Evolutionary conservation across 106 monocot genomes (phyloP).

Genomic region (Gastrodia elata): DNA sequence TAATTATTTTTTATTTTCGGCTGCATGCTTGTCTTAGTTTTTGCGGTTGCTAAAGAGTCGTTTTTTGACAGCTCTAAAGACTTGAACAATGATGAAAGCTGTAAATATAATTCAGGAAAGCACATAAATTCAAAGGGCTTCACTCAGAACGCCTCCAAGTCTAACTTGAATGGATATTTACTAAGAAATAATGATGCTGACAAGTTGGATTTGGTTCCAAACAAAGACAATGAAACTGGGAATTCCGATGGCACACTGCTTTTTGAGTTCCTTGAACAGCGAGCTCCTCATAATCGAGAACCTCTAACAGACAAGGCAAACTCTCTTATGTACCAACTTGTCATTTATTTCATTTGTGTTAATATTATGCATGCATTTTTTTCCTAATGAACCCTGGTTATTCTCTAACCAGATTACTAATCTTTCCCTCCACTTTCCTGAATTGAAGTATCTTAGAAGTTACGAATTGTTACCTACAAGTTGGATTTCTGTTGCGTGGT

Average conservation of each 20-base stretch:
- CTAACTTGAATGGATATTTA: conserved; percentile 17
- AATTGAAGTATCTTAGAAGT: conserved; percentile 42
- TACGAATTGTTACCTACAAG: conserved; percentile 52
- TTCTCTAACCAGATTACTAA: conserved; percentile 30
- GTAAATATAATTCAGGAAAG: conserved; percentile 49
- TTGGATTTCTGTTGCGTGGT: conserved; percentile 77
- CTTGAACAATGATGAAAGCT: conserved; percentile 53
- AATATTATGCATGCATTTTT: not conserved
- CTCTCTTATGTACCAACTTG: not conserved
- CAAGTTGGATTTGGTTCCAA: conserved; percentile 31
- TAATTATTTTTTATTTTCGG: not conserved
- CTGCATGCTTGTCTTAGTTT: too few relatives aligned
- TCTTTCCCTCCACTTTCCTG: conserved; percentile 36
- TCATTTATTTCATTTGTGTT: not conserved
- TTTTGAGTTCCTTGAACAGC: conserved; percentile 51
- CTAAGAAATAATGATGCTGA: conserved; percentile 11
- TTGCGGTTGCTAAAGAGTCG: not conserved
- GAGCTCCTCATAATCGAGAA: conserved; percentile 47
- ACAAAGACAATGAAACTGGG: conserved; percentile 28
- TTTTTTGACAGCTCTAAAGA: conserved; percentile 26
- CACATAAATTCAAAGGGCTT: conserved; percentile 19
- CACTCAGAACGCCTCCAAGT: conserved; percentile 10
- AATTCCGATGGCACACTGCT: conserved; percentile 26
- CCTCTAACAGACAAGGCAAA: conserved; percentile 59
- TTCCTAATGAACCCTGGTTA: not conserved